Evolutionary conservation across 83 land plant genomes (phyloP), one percentile per base, ranked within the genome.

Genomic region (Picea abies): DNA sequence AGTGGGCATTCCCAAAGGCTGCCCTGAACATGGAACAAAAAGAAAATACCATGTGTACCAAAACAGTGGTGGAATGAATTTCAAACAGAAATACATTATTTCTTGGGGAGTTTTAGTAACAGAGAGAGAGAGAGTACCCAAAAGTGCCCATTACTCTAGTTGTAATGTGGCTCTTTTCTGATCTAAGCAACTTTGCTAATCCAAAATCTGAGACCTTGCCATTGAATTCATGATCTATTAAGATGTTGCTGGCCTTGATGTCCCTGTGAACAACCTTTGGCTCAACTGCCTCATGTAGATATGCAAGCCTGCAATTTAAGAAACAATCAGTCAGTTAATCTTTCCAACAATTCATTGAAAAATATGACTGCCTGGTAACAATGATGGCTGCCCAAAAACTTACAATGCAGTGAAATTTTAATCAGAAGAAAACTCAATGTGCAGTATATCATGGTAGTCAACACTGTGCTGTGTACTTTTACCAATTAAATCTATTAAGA

Each of bases 201-300:
- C 95, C 95, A 85, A 93, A 93, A 86, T 93, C 95, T 77, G 95
- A 93, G 10, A 93, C 87, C 79, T 93, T 93, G 49, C 91, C 89
- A 84, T 91, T 89, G 67, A 90, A 93, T 5, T 93, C 90, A 52
- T 87, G 85, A 82, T 93, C 92, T 63, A 93, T 90, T 80, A 93
- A 82, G 35, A 93, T 93, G 76, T 93, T 93, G 84, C 96, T 93
- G 11, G 96, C 88, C 80, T 93, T 93, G 69, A 93, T 91, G 81
- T 93, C 96, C 16, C 96, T 82, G 61, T 93, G 96, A 81, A 93
- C 96, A 67, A 93, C 96, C 83, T 93, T 93, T 84, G 96, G 96
- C 68, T 93, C 94, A 82, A 93, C 88, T 8, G 92, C 96, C 86
- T 91, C 94, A 81, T 93, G 94, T 76, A 92, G 52, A 81, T 93